Evolutionary conservation across 2,329 filamentous ascomycete species (phyloP), one percentile per base, ranked within the genome.

Genomic region (Incumbomyces delicatus): DNA sequence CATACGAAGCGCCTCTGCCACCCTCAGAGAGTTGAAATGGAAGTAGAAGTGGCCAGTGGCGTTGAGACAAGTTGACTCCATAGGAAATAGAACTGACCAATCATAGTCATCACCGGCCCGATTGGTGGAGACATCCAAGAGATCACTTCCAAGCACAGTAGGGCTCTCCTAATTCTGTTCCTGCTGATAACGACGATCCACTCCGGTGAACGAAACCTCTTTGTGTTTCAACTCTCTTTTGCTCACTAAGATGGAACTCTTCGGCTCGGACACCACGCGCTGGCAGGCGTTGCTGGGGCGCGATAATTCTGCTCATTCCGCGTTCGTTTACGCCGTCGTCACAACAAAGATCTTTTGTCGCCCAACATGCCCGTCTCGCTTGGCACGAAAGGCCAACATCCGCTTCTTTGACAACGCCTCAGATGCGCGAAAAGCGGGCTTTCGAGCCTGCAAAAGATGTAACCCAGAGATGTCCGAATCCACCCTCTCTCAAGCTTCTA

Each of bases 281-380:
- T 68, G 67, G 67, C 60, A 61, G 54, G 72, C 72, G 48, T 62
- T 75, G 36, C 61, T 64, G 39, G 63, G 60, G 46, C 68, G 72
- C 41, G 67, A 74, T 50, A 44, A 65, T 22, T 58, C 61, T 16
- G 66, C 68, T 16, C 66, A 68, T 43, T 61, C 61, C 2, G 56
- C 59, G 27, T 79, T 79, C 60, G 66, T 78, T 51, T 79, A 79
- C 62, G 69, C 64, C 14, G 75, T 79, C n/a, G 66, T 67, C 44
- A 74, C 73, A 1, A 79, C 76, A 2, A 67, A 65, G 37, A 75
- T 77, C 42, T 78, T 75, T 58, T 79, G 76, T 55, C 69, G 74
- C 1, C 74, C 75, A 1, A 73, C 68, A 2, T 79, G 76, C 47
- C 66, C 71, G 1, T 71, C 74, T 2, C 73, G 78, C n/a, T 70